Conservation (phyloP, 306 rosid species). For the Senna siamea region DNA sequence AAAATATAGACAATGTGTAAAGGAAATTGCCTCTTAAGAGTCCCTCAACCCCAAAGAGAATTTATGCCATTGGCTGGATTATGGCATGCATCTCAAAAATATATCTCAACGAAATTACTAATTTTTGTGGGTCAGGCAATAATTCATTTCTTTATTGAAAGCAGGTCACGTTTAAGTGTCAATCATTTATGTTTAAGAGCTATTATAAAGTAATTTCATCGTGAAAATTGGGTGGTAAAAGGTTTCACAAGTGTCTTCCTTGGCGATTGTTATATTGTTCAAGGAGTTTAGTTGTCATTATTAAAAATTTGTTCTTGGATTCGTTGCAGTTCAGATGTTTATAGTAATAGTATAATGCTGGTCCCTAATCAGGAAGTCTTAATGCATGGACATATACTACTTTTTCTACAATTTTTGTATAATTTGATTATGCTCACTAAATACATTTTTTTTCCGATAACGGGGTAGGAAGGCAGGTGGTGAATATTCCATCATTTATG, state of each 20-base stretch:
- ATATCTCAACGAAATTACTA: background rate
- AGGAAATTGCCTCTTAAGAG: no score
- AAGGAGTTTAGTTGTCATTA: no score
- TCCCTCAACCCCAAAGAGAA: no score
- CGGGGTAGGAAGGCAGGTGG: constrained; percentile 49
- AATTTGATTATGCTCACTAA: background rate
- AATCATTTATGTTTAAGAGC: background rate
- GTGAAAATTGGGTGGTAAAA: background rate
- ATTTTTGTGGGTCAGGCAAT: background rate
- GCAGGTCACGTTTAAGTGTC: background rate
- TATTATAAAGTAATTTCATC: background rate
- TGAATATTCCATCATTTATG: constrained; percentile 50
- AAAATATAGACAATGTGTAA: background rate
- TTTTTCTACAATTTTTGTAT: background rate
- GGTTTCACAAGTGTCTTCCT: background rate
- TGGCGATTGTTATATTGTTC: background rate
- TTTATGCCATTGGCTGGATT: background rate
- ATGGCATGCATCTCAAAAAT: background rate
- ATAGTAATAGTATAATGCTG: background rate
- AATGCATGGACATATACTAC: background rate
- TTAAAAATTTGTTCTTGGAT: no score
- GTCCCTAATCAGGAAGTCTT: no score
- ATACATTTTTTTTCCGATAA: background rate
- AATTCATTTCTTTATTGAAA: background rate
- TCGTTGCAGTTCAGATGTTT: background rate